Evolutionary conservation across 1,284 basidiomycete genomes (phyloP), one percentile per base, ranked within the genome.

Genomic region (Microbotryomycetes sp.): DNA sequence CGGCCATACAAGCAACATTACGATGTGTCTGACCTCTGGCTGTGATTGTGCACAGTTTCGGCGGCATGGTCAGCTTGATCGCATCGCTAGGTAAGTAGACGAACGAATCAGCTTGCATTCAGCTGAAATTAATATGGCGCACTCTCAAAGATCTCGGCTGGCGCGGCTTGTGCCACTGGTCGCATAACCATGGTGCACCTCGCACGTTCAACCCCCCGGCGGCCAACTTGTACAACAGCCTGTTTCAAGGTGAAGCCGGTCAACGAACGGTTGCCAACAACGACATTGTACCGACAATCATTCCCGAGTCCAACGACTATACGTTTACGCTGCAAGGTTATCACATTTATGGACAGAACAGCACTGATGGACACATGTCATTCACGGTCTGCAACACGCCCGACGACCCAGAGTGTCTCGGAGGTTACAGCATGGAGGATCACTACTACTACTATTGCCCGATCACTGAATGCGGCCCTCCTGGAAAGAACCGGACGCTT

Each of bases 241-340:
- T 72, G 27, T 35, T 9, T 9, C 18, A 3, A 16, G 59, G 66
- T 21, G 66, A 72, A 58, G 68, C 71, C 2, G 59, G 66, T 30
- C 71, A 72, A 62, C 64, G 71, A 3, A 57, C 58, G 9, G 70
- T 72, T 29, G 63, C 66, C 51, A 71, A 70, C 62, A 26, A 70
- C 45, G 71, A 72, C 52, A 45, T 54, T 5, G 46, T 64, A 31
- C 62, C 65, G 15, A 61, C 52, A 3, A 54, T 60, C 49, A 72
- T 72, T 49, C 70, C 69, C 45, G 70, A 63, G 29, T 56, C 55
- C 4, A 59, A 55, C 13, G 56, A 68, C 59, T 72, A 71, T 61
- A 66, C 61, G 4, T 61, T 65, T 52, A 63, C 65, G 9, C 61
- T 68, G 41, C 64, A 70, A 50, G 71, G 71, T 18, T 67, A 71